These are phyloP conservation scores for Pythium guiyangense DNA, from an alignment of 352 stramenopile genomes.

Conservation along the genomic window DNA sequence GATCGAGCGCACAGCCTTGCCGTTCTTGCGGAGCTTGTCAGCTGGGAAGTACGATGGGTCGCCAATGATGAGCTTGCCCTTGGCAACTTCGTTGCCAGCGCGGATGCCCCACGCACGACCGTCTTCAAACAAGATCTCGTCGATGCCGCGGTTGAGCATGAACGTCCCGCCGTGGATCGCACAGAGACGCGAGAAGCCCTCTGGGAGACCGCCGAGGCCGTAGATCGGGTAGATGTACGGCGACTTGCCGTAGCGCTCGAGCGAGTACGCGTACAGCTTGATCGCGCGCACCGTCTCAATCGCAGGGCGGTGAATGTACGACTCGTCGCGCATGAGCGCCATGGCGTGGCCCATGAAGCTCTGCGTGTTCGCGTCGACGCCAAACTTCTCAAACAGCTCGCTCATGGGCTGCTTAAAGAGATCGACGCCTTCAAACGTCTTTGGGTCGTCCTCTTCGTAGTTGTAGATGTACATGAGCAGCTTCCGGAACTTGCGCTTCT, in stretches of 20 bases:
- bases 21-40: slow-evolving; percentile 91
- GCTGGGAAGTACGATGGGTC: slow-evolving; percentile 98
- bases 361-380: slow-evolving; percentile 96
- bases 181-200: slow-evolving; percentile 98
- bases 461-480: slow-evolving; percentile 98
- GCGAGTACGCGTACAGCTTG: slow-evolving; percentile 98
- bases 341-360: slow-evolving; percentile 99
- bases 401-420: slow-evolving; percentile 96
- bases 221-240: slow-evolving; percentile 99
- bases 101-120: slow-evolving; percentile 93
- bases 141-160: slow-evolving; percentile 98
- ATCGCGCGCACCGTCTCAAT: slow-evolving; percentile 94
- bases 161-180: slow-evolving; percentile 99
- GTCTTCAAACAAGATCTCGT: slow-evolving; percentile 92
- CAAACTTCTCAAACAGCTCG: slow-evolving; percentile 98
- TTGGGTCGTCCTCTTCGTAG: slow-evolving; percentile 92
- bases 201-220: slow-evolving; percentile 95
- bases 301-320: slow-evolving; percentile 81
- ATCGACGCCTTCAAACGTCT: slow-evolving; percentile 90
- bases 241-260: slow-evolving; percentile 95
- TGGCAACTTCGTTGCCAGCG: slow-evolving; percentile 93
- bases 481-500: slow-evolving; percentile 98
- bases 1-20: slow-evolving; percentile 97
- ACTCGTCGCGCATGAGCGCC: slow-evolving; percentile 95
- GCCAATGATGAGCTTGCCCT: slow-evolving; percentile 97